phyloP scores from a whole-genome alignment of 306 rosid species.

The Arachis hypogaea region DNA sequence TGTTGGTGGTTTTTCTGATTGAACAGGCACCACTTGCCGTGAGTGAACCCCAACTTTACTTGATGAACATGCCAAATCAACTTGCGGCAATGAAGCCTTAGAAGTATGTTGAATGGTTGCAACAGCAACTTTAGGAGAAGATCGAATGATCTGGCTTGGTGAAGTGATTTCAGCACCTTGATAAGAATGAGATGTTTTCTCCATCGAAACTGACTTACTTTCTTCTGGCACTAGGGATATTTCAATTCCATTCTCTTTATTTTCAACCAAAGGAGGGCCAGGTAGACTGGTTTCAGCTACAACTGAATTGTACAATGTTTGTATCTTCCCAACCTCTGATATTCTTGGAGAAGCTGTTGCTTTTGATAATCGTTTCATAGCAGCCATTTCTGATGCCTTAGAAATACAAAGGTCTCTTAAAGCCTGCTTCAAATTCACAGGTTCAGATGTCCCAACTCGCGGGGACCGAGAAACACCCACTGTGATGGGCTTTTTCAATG shows the following conservation, averaged over 20 bases:
- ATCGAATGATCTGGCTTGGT: slow-evolving; percentile 47
- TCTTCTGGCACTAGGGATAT: slow-evolving; percentile 62
- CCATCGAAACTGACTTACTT: slow-evolving; percentile 46
- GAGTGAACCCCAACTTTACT: slow-evolving; percentile 53
- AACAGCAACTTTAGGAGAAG: slow-evolving; percentile 49
- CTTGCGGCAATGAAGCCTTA: slow-evolving; percentile 36
- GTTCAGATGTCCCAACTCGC: slow-evolving; percentile 65
- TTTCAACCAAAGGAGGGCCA: slow-evolving; percentile 46
- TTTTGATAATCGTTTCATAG: slow-evolving; percentile 83
- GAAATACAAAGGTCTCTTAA: slow-evolving; percentile 87
- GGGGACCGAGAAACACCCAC: slow-evolving; percentile 69
- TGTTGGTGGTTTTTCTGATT: slow-evolving; percentile 47
- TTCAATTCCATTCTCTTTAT: slow-evolving; percentile 53
- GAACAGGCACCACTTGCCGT: slow-evolving; percentile 39
- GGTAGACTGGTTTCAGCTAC: slow-evolving; percentile 61
- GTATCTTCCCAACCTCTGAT: slow-evolving; percentile 90
- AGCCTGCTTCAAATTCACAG: slow-evolving; percentile 85
- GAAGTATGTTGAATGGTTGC: slow-evolving; percentile 36
- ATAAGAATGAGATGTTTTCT: slow-evolving; percentile 46
- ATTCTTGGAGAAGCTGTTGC: slow-evolving; percentile 66
- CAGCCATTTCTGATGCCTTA: slow-evolving; percentile 98
- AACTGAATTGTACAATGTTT: slow-evolving; percentile 79
- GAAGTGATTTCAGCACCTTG: slow-evolving; percentile 46
- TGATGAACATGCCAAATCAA: slow-evolving; percentile 42
- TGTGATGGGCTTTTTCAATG: slow-evolving; percentile 76